Conservation (phyloP, 345 rosid species). For the Excoecaria agallocha region DNA sequence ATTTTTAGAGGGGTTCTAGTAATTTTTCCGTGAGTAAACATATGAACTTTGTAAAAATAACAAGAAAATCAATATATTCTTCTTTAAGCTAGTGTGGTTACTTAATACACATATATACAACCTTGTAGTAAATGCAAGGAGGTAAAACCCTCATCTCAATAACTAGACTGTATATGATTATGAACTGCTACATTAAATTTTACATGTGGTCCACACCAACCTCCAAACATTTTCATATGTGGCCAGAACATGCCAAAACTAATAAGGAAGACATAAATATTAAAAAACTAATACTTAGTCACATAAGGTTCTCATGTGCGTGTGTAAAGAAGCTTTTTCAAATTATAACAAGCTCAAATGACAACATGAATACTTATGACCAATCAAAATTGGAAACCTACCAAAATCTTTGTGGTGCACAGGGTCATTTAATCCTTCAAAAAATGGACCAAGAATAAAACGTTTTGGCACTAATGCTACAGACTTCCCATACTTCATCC, state of each 20-base stretch:
- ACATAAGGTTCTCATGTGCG: background rate
- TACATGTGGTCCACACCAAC: too few species aligned
- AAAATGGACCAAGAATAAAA: slow-evolving; percentile 76
- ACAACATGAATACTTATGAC: slow-evolving; percentile 6
- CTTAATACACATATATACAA: too few species aligned
- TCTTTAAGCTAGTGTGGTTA: too few species aligned
- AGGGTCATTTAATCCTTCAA: slow-evolving; percentile 85
- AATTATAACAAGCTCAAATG: slow-evolving; percentile 8
- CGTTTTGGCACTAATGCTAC: slow-evolving; percentile 62
- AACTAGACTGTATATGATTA: background rate
- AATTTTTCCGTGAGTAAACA: too few species aligned
- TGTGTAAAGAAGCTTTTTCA: background rate
- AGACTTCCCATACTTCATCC: slow-evolving; percentile 56
- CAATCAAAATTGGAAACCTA: slow-evolving; percentile 35
- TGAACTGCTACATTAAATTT: background rate
- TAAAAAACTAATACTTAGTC: background rate
- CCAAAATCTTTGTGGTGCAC: slow-evolving; percentile 91
- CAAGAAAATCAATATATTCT: too few species aligned
- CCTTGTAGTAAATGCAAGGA: background rate
- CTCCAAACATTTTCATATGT: background rate
- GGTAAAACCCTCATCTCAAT: background rate
- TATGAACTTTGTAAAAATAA: too few species aligned
- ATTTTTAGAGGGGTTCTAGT: too few species aligned
- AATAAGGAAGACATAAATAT: background rate
- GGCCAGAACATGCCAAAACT: background rate